Evolutionary conservation across 306 rosid genomes (phyloP).

Genomic region (Hippophae tibetana): DNA sequence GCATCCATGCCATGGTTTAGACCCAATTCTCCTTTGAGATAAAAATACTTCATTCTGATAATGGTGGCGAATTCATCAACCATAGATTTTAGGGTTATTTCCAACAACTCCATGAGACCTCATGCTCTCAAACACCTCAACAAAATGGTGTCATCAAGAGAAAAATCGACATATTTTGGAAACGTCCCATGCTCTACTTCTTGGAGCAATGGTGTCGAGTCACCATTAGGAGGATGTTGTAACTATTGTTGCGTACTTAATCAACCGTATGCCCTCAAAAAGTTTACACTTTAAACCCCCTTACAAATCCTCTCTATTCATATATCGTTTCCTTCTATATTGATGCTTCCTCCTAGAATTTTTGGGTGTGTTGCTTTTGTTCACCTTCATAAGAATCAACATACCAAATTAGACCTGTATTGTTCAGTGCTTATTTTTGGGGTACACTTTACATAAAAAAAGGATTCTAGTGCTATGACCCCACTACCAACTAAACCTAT

Average conservation of each 20-base stretch:
- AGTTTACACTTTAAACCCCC: slow-evolving; percentile 1
- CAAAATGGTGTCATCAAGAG: neutral
- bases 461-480: neutral
- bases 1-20: slow-evolving; percentile 8
- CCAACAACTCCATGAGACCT: slow-evolving; percentile 9
- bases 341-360: neutral
- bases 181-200: neutral
- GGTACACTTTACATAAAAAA: neutral
- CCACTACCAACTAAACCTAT: neutral
- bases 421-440: neutral
- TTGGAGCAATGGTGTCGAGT: neutral
- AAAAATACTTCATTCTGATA: neutral
- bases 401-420: neutral
- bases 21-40: slow-evolving; percentile 8
- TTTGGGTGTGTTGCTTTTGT: slow-evolving; percentile 8
- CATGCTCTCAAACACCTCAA: slow-evolving; percentile 5
- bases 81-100: neutral
- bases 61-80: slow-evolving; percentile 15
- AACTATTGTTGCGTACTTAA: neutral
- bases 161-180: neutral
- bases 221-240: slow-evolving; percentile 4
- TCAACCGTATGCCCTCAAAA: neutral
- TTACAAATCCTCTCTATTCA: neutral
- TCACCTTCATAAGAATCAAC: slow-evolving; percentile 8
- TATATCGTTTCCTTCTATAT: neutral